These are phyloP conservation scores for Paxillus ammoniavirescens DNA, from an alignment of 768 basidiomycete genomes.

Conservation along the genomic window DNA sequence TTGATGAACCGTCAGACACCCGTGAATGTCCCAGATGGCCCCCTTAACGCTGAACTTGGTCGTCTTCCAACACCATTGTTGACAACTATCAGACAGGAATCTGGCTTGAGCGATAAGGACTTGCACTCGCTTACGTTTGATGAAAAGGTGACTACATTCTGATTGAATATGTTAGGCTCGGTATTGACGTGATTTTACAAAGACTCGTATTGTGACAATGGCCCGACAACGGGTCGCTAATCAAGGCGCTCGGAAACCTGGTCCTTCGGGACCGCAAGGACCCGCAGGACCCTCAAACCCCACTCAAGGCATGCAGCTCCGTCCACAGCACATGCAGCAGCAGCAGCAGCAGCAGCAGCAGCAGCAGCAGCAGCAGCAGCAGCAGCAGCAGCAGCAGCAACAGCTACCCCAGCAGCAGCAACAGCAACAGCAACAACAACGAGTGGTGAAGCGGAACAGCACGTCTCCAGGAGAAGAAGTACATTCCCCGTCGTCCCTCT, in stretches of 20 bases:
- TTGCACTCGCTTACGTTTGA: constrained; percentile 37
- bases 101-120: constrained; percentile 48
- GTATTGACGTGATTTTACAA: constrained; percentile 12
- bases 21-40: constrained; percentile 18
- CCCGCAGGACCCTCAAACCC: constrained; percentile 27
- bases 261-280: constrained; percentile 26
- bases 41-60: constrained; percentile 42
- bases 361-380: constrained; percentile 24
- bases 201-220: constrained; percentile 37
- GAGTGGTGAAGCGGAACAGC: constrained; percentile 50
- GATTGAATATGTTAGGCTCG: neutral
- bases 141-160: constrained; percentile 54
- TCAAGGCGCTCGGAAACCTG: constrained; percentile 23
- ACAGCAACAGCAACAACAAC: constrained; percentile 24
- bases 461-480: constrained; percentile 67
- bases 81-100: constrained; percentile 38
- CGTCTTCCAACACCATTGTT: constrained; percentile 38
- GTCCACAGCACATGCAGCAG: constrained; percentile 21
- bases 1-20: constrained; percentile 48
- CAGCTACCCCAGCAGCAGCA: constrained; percentile 26
- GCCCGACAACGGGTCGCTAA: constrained; percentile 26
- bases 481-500: constrained; percentile 10
- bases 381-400: constrained; percentile 18
- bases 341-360: constrained; percentile 19
- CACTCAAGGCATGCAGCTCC: constrained; percentile 35